Evolutionary conservation across 2,329 filamentous ascomycete species (phyloP).

Genomic region (Tolypocladium pustulatum): DNA sequence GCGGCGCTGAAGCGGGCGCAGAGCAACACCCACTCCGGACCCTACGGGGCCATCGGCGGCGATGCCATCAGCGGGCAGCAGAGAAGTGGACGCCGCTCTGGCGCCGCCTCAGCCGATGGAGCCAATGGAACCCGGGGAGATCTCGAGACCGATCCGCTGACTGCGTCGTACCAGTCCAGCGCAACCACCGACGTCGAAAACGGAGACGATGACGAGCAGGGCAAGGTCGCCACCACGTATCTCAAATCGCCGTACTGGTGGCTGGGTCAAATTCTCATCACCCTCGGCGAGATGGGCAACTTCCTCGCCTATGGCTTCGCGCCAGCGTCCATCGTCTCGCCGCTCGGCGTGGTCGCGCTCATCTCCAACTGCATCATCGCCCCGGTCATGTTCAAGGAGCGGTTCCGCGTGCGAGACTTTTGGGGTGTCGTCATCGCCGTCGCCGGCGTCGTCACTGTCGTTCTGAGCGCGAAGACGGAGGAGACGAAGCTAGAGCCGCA

Average conservation of each 20-base stretch:
- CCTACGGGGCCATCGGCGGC: constrained; percentile 23
- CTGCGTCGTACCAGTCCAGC: constrained; percentile 36
- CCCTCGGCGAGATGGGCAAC: constrained; percentile 85
- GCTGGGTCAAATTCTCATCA: constrained; percentile 87
- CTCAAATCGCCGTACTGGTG: constrained; percentile 93
- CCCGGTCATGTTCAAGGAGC: constrained; percentile 85
- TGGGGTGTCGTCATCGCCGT: constrained; percentile 83
- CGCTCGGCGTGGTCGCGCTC: constrained; percentile 89
- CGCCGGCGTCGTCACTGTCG: constrained; percentile 80
- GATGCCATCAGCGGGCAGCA: too few relatives aligned
- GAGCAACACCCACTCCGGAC: constrained; percentile 13
- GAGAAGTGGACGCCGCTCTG: constrained; percentile 12
- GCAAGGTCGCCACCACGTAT: constrained; percentile 55
- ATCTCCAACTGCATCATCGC: constrained; percentile 97
- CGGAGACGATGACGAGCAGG: constrained; percentile 10
- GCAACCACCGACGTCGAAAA: constrained; percentile 12
- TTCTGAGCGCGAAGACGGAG: constrained; percentile 78
- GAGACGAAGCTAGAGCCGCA: constrained; percentile 86
- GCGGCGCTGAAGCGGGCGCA: constrained; percentile 39
- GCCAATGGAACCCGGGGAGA: constrained; percentile 12
- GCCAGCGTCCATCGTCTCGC: constrained; percentile 93
- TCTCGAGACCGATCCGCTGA: constrained; percentile 41
- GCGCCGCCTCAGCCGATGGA: constrained; percentile 19
- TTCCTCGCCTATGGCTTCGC: constrained; percentile 97
- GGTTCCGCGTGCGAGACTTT: constrained; percentile 74